These are phyloP conservation scores for Citrullus colocynthis DNA, from an alignment of 306 rosid species.

Conservation along the genomic window DNA sequence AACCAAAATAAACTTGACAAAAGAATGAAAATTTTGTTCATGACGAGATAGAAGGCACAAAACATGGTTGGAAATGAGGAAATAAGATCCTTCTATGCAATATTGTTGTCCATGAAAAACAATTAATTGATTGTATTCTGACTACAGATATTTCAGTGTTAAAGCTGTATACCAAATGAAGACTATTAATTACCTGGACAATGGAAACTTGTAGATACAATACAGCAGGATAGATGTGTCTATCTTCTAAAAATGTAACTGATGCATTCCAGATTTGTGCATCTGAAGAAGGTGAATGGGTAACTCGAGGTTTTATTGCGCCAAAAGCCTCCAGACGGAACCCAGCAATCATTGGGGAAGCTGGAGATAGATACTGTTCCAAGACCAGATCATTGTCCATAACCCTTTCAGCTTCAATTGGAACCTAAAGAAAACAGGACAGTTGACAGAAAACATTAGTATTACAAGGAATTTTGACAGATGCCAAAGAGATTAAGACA, in stretches of 20 bases:
- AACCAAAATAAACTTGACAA: background rate
- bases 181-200: conserved; percentile 53
- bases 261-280: conserved; percentile 26
- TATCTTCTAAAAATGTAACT: conserved; percentile 46
- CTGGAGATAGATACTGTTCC: conserved; percentile 62
- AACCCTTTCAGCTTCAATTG: conserved; percentile 75
- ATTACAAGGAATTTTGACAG: background rate
- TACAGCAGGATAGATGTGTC: conserved; percentile 76
- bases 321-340: conserved; percentile 83
- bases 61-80: background rate
- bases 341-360: conserved; percentile 72
- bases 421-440: conserved; percentile 42
- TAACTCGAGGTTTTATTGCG: conserved; percentile 81
- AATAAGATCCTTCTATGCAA: background rate
- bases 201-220: conserved; percentile 65
- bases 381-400: conserved; percentile 56
- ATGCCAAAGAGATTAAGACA: background rate
- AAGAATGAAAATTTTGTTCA: background rate
- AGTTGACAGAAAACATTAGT: background rate
- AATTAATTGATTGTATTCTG: conserved; percentile 1
- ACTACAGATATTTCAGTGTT: conserved; percentile 8
- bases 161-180: conserved; percentile 12
- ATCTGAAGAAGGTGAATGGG: conserved; percentile 71
- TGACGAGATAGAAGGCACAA: background rate
- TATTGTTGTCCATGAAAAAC: background rate